A percentile compares a stretch with the other conserved stretches of the same genome.
These are phyloP conservation scores for Liquidambar formosana DNA, from an alignment of 164 flowering plant species.

Conservation along the genomic window DNA sequence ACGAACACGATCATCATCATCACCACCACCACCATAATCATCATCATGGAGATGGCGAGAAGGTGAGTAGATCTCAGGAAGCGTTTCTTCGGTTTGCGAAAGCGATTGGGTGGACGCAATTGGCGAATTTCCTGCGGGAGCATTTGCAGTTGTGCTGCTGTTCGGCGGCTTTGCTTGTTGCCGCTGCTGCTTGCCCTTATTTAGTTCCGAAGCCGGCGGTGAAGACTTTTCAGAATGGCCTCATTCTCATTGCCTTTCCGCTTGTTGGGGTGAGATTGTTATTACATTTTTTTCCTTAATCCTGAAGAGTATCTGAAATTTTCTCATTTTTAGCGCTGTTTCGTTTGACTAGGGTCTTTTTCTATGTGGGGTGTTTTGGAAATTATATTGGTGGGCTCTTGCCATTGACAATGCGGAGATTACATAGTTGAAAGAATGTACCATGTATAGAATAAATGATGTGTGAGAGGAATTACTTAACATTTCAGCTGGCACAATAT, in stretches of 20 bases:
- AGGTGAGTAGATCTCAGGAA: conserved; percentile 53
- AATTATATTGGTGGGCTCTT: no score
- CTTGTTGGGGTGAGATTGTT: conserved; percentile 74
- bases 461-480: not conserved
- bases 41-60: conserved; percentile 18
- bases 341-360: not conserved
- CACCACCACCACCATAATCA: conserved; percentile 39
- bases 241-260: conserved; percentile 71
- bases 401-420: not conserved
- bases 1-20: conserved; percentile 27
- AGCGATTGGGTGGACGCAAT: conserved; percentile 56
- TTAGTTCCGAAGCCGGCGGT: conserved; percentile 50
- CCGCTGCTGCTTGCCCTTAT: conserved; percentile 79
- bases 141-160: conserved; percentile 79
- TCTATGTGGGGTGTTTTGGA: not conserved
- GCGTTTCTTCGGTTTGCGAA: conserved; percentile 58
- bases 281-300: not conserved
- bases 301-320: no score
- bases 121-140: conserved; percentile 80
- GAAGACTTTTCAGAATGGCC: conserved; percentile 60
- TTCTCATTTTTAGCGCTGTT: no score
- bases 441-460: not conserved
- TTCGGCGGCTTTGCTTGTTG: conserved; percentile 62
- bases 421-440: not conserved
- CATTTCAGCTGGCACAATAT: not conserved